These are phyloP conservation scores for Hortaea sp. DNA, from an alignment of 2,329 filamentous ascomycete species.

Conservation along the genomic window DNA sequence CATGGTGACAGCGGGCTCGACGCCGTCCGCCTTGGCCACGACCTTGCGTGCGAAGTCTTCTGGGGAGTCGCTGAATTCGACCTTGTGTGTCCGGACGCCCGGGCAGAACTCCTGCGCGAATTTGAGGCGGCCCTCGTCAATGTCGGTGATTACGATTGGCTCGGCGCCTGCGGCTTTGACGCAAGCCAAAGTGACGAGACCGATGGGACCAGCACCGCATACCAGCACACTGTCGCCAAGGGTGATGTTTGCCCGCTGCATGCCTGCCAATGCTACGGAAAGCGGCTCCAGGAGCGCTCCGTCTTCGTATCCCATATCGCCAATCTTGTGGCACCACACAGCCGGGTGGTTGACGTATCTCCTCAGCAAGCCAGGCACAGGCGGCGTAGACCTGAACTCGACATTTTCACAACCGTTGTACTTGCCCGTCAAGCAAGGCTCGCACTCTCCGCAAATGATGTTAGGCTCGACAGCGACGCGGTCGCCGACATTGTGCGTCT, in stretches of 20 bases:
- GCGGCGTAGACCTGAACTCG: slow-evolving; percentile 81
- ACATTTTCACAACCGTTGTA: slow-evolving; percentile 92
- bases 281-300: slow-evolving; percentile 86
- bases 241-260: slow-evolving; percentile 70
- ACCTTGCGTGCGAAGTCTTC: slow-evolving; percentile 64
- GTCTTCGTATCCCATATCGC: slow-evolving; percentile 82
- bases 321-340: slow-evolving; percentile 93
- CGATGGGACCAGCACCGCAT: slow-evolving; percentile 90
- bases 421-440: slow-evolving; percentile 80
- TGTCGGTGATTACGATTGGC: slow-evolving; percentile 88
- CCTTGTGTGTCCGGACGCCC: slow-evolving; percentile 68
- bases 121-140: slow-evolving; percentile 71
- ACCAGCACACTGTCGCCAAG: slow-evolving; percentile 82
- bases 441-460: slow-evolving; percentile 82
- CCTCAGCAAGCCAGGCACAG: slow-evolving; percentile 74
- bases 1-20: slow-evolving; percentile 72
- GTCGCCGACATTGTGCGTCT: slow-evolving; percentile 68
- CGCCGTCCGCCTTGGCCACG: slow-evolving; percentile 60
- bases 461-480: slow-evolving; percentile 91
- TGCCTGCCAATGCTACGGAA: slow-evolving; percentile 75
- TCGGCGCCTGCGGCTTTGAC: slow-evolving; percentile 77
- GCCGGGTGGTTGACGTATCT: slow-evolving; percentile 94
- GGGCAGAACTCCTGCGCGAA: slow-evolving; percentile 82
- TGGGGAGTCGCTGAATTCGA: slow-evolving; percentile 50
- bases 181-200: slow-evolving; percentile 78